Base-by-base conservation (phyloP, 164 flowering plant species). In the Tinospora cordifolia region DNA sequence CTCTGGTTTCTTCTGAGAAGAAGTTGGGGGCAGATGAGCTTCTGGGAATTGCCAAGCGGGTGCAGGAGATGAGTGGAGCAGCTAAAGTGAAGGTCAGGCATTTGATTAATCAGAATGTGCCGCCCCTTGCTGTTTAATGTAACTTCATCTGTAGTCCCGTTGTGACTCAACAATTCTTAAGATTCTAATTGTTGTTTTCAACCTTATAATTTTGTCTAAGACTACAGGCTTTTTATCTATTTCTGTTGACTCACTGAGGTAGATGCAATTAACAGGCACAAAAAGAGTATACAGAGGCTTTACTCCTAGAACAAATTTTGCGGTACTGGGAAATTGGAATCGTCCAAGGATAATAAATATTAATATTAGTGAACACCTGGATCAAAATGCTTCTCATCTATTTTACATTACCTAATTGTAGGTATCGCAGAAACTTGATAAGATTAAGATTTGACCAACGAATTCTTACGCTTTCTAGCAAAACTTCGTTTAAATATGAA, bases 21-120 rank as follows among this genome's bases (percentile, higher is more conserved):
- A 83, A 79, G 72, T 70, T 87, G 81, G 70, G 69, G 70, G 77
- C 80, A 66, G 76, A 77, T 30, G 47, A 80, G 65, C 11, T 84
- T 65, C 27, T 75, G 67, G 79, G 77, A 66, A 84, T 85, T 71
- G 84, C 86, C 14, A 71, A 71, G 46, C 51, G 44, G 54, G 76
- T 75, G 38, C 80, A 72, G 26, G 69, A 40, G 68, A 58, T 46
- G 63, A 79, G 70, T 47, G 79, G 79, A 13, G 71, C 81, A 0
- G 26, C 58, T 63, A 79, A 70, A 63, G 76, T 75, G 30, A 73
- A 73, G 78, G 76, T 78, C 60, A 72, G 74, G 74, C 73, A 79
- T 73, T 57, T 69, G 17, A 69, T 63, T 15, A 59, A 57, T 24
- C 40, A 57, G 57, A 69, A 57, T 22, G 69, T 14, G 30, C 59